A percentile compares a stretch with the other conserved stretches of the same genome.
Evolutionary conservation across 2,329 filamentous ascomycete species (phyloP).

Genomic region (Alternaria dauci): DNA sequence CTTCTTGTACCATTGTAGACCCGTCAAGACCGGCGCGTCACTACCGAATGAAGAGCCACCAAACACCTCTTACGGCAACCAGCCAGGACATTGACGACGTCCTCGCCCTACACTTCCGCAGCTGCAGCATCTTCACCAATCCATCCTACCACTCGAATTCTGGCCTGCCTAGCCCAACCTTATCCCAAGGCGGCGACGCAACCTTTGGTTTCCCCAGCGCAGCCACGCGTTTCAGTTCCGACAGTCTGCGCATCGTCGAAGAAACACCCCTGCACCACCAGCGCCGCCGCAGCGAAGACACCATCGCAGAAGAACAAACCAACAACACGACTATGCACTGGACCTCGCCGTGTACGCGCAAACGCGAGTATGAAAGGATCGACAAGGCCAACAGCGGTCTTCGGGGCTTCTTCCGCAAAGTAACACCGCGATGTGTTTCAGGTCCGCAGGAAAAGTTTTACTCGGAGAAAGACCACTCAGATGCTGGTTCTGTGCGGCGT

Average conservation of each 20-base stretch:
- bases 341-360: slow-evolving; percentile 48
- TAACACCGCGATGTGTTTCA: slow-evolving; percentile 47
- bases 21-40: slow-evolving; percentile 47
- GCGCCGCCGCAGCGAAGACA: neutral
- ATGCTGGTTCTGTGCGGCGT: slow-evolving; percentile 49
- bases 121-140: slow-evolving; percentile 47
- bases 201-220: slow-evolving; percentile 14
- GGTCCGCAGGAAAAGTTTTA: slow-evolving; percentile 47
- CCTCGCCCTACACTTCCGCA: slow-evolving; percentile 51
- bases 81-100: slow-evolving; percentile 51
- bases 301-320: slow-evolving; percentile 24
- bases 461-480: slow-evolving; percentile 43
- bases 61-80: slow-evolving; percentile 32
- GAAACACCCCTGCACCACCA: slow-evolving; percentile 16
- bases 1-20: slow-evolving; percentile 47
- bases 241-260: slow-evolving; percentile 23
- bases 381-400: slow-evolving; percentile 50
- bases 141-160: slow-evolving; percentile 39
- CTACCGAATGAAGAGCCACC: slow-evolving; percentile 46
- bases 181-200: slow-evolving; percentile 28
- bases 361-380: slow-evolving; percentile 49
- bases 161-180: slow-evolving; percentile 30
- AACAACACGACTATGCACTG: slow-evolving; percentile 46
- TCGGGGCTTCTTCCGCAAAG: slow-evolving; percentile 41
- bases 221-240: slow-evolving; percentile 28